These are phyloP conservation scores for Penicillium sp. DNA, from an alignment of 2,329 filamentous ascomycete genomes.

Conservation along the genomic window DNA sequence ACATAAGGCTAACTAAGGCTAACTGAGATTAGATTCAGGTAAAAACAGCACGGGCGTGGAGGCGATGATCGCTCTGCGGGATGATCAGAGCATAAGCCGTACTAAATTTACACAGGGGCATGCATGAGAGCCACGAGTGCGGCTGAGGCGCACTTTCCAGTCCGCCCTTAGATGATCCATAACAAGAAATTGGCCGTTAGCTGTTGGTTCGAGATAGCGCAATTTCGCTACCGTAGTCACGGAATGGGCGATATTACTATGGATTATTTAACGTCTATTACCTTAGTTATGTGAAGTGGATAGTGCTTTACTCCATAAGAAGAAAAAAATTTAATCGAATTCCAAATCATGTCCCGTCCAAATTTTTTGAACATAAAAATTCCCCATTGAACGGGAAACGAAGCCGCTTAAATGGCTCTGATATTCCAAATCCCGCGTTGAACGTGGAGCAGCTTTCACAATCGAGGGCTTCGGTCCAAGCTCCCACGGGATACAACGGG, in stretches of 20 bases:
- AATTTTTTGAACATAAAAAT: too few species aligned
- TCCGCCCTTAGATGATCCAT: not conserved
- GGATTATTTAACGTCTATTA: not conserved
- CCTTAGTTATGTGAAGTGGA: not conserved
- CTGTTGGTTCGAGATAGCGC: not conserved
- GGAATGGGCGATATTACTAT: not conserved
- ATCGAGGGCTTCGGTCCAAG: conserved; percentile 7
- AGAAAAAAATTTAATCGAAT: not conserved
- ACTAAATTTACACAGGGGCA: conserved; percentile 16
- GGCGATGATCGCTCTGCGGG: conserved; percentile 19
- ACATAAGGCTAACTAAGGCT: conserved; percentile 8
- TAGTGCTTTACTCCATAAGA: not conserved
- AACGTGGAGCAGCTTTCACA: not conserved
- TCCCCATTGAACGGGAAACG: not conserved
- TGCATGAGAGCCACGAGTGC: conserved; percentile 6
- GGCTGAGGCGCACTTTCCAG: conserved; percentile 11
- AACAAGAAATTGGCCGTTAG: not conserved
- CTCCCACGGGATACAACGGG: conserved; percentile 18
- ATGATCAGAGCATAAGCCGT: conserved; percentile 20
- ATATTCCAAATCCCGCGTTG: conserved; percentile 12
- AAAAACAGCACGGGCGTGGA: conserved; percentile 18
- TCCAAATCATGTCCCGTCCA: not conserved
- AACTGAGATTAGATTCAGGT: conserved; percentile 17
- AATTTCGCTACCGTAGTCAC: not conserved
- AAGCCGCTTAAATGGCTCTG: not conserved